Percentiles rank a stretch among this genome's conserved stretches.
phyloP scores from a whole-genome alignment of 768 basidiomycete genomes.

The Xerocomellus chrysenteron region DNA sequence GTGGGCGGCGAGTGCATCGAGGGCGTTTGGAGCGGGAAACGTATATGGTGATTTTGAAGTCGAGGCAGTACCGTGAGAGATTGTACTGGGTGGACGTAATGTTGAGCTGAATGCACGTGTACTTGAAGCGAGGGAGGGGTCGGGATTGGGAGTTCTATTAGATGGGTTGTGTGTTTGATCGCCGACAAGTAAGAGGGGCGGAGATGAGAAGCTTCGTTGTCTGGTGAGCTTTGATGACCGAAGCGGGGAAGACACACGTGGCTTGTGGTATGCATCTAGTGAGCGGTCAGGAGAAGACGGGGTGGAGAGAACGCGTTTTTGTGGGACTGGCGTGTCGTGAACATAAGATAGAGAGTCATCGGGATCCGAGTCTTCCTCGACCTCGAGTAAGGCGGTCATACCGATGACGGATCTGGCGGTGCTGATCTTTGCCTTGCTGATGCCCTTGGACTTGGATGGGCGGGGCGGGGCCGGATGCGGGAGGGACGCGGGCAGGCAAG shows the following conservation, averaged over 20 bases:
- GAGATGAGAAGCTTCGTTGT: conserved; percentile 33
- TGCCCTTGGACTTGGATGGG: conserved; percentile 28
- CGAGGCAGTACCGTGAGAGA: conserved; percentile 16
- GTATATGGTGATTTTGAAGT: conserved; percentile 35
- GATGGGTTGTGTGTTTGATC: conserved; percentile 7
- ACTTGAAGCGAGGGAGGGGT: conserved; percentile 6
- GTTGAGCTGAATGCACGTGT: conserved; percentile 6
- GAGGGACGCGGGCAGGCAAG: conserved; percentile 9
- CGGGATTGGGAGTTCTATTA: not conserved
- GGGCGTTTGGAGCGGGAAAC: conserved; percentile 27
- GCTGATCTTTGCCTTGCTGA: conserved; percentile 32
- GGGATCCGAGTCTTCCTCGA: conserved; percentile 45
- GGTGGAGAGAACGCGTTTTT: conserved; percentile 17
- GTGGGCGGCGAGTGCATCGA: conserved; percentile 35
- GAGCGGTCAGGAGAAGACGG: conserved; percentile 12
- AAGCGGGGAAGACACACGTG: conserved; percentile 27
- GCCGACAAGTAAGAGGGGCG: conserved; percentile 13
- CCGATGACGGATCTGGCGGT: conserved; percentile 46
- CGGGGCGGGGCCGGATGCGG: conserved; percentile 16
- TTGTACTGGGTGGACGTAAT: conserved; percentile 14
- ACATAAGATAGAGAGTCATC: conserved; percentile 10
- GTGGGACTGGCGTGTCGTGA: conserved; percentile 9
- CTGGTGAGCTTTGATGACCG: conserved; percentile 24
- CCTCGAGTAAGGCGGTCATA: conserved; percentile 54
- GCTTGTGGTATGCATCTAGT: conserved; percentile 13